Percentiles rank a stretch among this genome's conserved stretches.
These are phyloP conservation scores for Myxozyma nipponensis DNA, from an alignment of 805 yeast genomes.

Conservation along the genomic window DNA sequence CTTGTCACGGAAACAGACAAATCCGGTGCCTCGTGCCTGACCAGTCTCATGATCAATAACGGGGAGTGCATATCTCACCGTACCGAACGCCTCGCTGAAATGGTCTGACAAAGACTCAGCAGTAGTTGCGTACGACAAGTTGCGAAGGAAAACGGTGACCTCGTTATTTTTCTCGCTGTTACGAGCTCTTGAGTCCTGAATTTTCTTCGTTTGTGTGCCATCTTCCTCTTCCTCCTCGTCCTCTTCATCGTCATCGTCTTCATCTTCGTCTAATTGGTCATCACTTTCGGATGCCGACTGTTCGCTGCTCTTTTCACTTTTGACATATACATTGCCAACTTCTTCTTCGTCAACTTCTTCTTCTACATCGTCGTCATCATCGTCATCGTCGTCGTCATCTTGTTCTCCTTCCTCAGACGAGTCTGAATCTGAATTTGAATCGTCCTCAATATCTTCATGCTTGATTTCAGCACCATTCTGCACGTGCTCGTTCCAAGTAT, in stretches of 20 bases:
- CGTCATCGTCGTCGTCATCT: constrained; percentile 40
- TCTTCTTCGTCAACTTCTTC: constrained; percentile 37
- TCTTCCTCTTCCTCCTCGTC: constrained; percentile 24
- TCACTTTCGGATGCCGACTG: neutral
- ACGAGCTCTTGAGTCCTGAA: constrained; percentile 15
- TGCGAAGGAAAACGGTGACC: constrained; percentile 79
- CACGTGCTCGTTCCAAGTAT: constrained; percentile 63
- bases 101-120: constrained; percentile 72
- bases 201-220: neutral
- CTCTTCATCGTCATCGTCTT: constrained; percentile 10
- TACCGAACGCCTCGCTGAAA: constrained; percentile 70
- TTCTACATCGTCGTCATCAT: constrained; percentile 39
- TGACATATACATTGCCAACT: constrained; percentile 23
- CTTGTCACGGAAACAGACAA: constrained; percentile 73
- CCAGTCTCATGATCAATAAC: constrained; percentile 84
- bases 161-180: constrained; percentile 30
- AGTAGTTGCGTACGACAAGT: constrained; percentile 92
- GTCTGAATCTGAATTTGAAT: constrained; percentile 37
- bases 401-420: constrained; percentile 35
- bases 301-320: constrained; percentile 14
- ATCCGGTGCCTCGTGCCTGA: constrained; percentile 89
- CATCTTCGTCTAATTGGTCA: neutral
- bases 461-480: constrained; percentile 44
- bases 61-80: constrained; percentile 87
- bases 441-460: constrained; percentile 41